Percentiles rank a stretch among this genome's conserved stretches.
Evolutionary conservation across 768 basidiomycete species (phyloP).

Genomic region (Paxillus ammoniavirescens): DNA sequence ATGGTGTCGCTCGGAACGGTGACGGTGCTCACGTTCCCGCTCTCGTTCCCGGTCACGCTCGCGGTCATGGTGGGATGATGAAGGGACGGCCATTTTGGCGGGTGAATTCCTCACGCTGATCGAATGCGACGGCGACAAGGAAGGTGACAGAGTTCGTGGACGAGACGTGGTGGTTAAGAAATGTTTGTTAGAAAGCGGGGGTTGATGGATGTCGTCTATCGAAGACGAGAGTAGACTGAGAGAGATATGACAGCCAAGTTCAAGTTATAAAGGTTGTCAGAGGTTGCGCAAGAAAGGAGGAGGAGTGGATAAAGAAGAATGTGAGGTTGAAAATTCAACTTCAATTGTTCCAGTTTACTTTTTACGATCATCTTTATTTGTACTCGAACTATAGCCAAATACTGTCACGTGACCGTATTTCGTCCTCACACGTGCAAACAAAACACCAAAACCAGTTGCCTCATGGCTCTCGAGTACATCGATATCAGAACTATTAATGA

Average conservation of each 20-base stretch:
- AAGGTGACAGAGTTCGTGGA: constrained; percentile 57
- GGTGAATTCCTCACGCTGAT: constrained; percentile 50
- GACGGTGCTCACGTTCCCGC: constrained; percentile 49
- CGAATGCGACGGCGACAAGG: constrained; percentile 73
- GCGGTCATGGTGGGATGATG: constrained; percentile 73
- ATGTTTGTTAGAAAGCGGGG: background rate
- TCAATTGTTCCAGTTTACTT: constrained; percentile 27
- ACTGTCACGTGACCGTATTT: constrained; percentile 32
- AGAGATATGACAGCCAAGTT: constrained; percentile 6
- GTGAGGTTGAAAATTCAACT: constrained; percentile 30
- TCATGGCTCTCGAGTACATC: background rate
- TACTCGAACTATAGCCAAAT: constrained; percentile 29
- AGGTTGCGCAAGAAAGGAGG: constrained; percentile 14
- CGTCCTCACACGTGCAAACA: constrained; percentile 14
- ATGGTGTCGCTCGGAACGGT: constrained; percentile 64
- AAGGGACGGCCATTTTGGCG: constrained; percentile 78
- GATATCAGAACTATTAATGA: background rate
- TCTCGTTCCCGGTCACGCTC: constrained; percentile 54
- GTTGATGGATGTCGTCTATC: constrained; percentile 12
- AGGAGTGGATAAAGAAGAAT: constrained; percentile 9
- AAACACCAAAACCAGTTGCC: background rate
- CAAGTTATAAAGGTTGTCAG: constrained; percentile 8
- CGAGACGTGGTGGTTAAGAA: constrained; percentile 61
- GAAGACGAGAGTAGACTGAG: constrained; percentile 15
- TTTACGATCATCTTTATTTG: constrained; percentile 25